A percentile compares a stretch with the other conserved stretches of the same genome.
phyloP scores from a whole-genome alignment of 2,329 filamentous ascomycete genomes.

The Cladosporium sp. region DNA sequence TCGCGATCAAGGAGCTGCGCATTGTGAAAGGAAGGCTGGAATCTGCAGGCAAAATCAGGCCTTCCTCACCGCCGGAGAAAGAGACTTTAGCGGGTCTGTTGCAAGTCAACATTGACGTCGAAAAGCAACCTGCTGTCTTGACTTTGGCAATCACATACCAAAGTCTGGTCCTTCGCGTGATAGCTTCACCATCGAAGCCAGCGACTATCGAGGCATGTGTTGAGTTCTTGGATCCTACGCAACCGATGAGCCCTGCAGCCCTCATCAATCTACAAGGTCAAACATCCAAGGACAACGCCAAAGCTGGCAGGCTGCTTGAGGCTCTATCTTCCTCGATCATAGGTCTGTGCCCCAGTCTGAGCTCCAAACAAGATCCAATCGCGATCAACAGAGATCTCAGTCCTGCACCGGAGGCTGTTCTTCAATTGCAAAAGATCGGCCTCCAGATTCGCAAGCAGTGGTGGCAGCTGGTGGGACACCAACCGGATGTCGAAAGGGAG shows the following conservation, averaged over 20 bases:
- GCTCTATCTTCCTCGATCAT: slow-evolving; percentile 62
- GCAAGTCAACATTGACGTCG: slow-evolving; percentile 50
- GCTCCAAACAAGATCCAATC: slow-evolving; percentile 56
- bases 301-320: slow-evolving; percentile 63
- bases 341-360: slow-evolving; percentile 63
- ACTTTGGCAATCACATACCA: slow-evolving; percentile 63
- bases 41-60: slow-evolving; percentile 17
- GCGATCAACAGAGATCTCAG: slow-evolving; percentile 53
- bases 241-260: slow-evolving; percentile 54
- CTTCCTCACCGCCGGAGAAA: slow-evolving; percentile 24
- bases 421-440: slow-evolving; percentile 62
- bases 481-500: slow-evolving; percentile 59
- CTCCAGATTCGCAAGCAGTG: slow-evolving; percentile 59
- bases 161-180: slow-evolving; percentile 59
- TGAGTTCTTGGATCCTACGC: slow-evolving; percentile 51
- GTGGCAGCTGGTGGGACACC: slow-evolving; percentile 61
- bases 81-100: slow-evolving; percentile 58
- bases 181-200: slow-evolving; percentile 58
- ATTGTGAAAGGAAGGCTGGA: slow-evolving; percentile 63
- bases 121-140: slow-evolving; percentile 30
- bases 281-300: slow-evolving; percentile 47
- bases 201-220: slow-evolving; percentile 55
- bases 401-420: slow-evolving; percentile 53
- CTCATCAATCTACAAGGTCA: slow-evolving; percentile 50
- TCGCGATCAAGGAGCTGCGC: slow-evolving; percentile 65